Percentiles rank a stretch among this genome's conserved stretches.
These are phyloP conservation scores for Tubosaeta brunneosetosa DNA, from an alignment of 768 basidiomycete genomes.

Conservation along the genomic window DNA sequence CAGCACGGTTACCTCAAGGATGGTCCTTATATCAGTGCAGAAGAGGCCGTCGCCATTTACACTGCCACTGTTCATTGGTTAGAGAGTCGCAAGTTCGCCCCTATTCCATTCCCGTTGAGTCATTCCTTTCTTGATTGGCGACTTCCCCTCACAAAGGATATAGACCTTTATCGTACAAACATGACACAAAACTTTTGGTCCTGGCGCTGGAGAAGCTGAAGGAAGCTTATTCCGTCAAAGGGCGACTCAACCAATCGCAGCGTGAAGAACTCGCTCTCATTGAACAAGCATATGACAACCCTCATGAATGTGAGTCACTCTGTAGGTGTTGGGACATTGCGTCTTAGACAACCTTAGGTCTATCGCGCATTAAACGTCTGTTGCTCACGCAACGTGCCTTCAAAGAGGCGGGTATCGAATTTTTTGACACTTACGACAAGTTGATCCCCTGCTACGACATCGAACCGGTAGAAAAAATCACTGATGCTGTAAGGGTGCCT, in stretches of 20 bases:
- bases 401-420: conserved; percentile 96
- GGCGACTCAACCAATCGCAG: conserved; percentile 95
- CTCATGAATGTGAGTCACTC: conserved; percentile 77
- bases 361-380: conserved; percentile 97
- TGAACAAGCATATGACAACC: conserved; percentile 99
- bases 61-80: conserved; percentile 99
- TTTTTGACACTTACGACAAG: conserved; percentile 97
- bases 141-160: neutral
- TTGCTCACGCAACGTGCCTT: conserved; percentile 96
- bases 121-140: neutral
- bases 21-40: conserved; percentile 97
- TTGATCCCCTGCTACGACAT: conserved; percentile 99
- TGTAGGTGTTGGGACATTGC: neutral
- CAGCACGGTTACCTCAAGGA: conserved; percentile 99
- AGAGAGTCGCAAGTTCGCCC: conserved; percentile 95
- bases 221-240: conserved; percentile 98
- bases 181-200: conserved; percentile 96
- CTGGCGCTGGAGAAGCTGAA: conserved; percentile 97
- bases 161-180: conserved; percentile 95
- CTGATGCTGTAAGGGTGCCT: conserved; percentile 71
- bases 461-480: conserved; percentile 99
- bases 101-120: conserved; percentile 93
- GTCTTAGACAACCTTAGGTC: conserved; percentile 37
- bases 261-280: conserved; percentile 97
- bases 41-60: conserved; percentile 98